Base-by-base conservation (phyloP, 139 green algal genomes). In the Auxenochlorella pyrenoidosa region DNA sequence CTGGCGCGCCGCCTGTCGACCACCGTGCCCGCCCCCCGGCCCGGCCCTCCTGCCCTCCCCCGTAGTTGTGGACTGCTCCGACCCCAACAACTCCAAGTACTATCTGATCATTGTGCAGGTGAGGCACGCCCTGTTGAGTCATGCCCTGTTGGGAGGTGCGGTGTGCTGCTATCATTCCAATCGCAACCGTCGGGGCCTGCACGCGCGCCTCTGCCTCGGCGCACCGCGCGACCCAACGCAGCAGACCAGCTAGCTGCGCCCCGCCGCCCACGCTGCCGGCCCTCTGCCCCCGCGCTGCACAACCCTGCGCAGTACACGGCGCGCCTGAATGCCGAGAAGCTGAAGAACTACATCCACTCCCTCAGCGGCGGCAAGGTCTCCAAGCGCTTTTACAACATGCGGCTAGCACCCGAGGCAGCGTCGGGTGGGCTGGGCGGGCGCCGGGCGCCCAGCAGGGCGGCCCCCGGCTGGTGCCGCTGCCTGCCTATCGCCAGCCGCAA, bases 31-130 rank as follows among this genome's bases (percentile, higher is more conserved):
- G 66, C 30, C 40, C 5, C 28, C 66, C 30, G 38, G 26, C 10
- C 47, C n/a, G n/a, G 10, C 47, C 10, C 47, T 10, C 47, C 47
- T 40, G 22, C 66, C 30, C 30, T 41, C 15, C 32, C 72, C 5
- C 43, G 79, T 60, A 85, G 44, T 92, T 34, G 72, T 68, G 5
- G 90, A 90, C 77, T 95, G 91, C 83, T 75, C 86, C 36, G 88
- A 95, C 68, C 82, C 90, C 34, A 41, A 88, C 58, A 90, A 94
- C 86, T 92, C 88, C 83, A 96, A 96, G 82, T 97, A 97, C 89
- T 97, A 94, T 89, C 88, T 96, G 21, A 89, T 98, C 16, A 92
- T 98, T 32, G 89, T 98, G 8, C 94, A 97, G 94, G 94, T 93
- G n/a, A 1, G 85, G 54, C 54, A 63, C 22, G 54, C 54, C 3